phyloP scores from a whole-genome alignment of 805 yeast genomes.

The Metschnikowia matae region DNA sequence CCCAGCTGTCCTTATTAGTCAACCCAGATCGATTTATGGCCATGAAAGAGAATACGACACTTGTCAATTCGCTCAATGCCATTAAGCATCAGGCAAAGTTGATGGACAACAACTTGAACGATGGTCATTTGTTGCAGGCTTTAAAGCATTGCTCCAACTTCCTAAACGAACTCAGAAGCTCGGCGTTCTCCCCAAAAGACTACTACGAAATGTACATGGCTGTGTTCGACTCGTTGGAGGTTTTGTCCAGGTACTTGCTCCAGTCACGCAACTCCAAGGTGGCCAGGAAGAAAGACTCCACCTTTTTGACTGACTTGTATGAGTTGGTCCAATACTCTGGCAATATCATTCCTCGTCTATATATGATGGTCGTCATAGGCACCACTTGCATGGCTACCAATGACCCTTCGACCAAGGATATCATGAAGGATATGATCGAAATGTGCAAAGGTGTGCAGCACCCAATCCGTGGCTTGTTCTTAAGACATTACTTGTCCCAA shows the following conservation, averaged over 20 bases:
- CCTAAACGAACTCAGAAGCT: slow-evolving; percentile 76
- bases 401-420: slow-evolving; percentile 77
- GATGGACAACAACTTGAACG: slow-evolving; percentile 74
- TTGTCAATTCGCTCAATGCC: slow-evolving; percentile 24
- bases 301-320: slow-evolving; percentile 75
- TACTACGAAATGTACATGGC: slow-evolving; percentile 88
- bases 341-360: slow-evolving; percentile 85
- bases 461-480: slow-evolving; percentile 86
- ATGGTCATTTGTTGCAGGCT: slow-evolving; percentile 73
- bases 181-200: slow-evolving; percentile 76
- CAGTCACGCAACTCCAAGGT: slow-evolving; percentile 67
- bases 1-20: neutral
- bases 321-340: slow-evolving; percentile 95
- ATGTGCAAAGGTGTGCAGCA: slow-evolving; percentile 97
- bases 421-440: slow-evolving; percentile 93
- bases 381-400: slow-evolving; percentile 76
- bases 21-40: neutral
- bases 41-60: slow-evolving; percentile 11
- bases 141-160: slow-evolving; percentile 81
- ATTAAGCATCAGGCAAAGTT: slow-evolving; percentile 67
- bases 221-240: slow-evolving; percentile 76
- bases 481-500: slow-evolving; percentile 85
- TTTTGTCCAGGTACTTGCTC: slow-evolving; percentile 58
- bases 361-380: slow-evolving; percentile 94
- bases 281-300: slow-evolving; percentile 22